Conservation (phyloP, 768 basidiomycete species). For the Tubosaeta brunneosetosa region DNA sequence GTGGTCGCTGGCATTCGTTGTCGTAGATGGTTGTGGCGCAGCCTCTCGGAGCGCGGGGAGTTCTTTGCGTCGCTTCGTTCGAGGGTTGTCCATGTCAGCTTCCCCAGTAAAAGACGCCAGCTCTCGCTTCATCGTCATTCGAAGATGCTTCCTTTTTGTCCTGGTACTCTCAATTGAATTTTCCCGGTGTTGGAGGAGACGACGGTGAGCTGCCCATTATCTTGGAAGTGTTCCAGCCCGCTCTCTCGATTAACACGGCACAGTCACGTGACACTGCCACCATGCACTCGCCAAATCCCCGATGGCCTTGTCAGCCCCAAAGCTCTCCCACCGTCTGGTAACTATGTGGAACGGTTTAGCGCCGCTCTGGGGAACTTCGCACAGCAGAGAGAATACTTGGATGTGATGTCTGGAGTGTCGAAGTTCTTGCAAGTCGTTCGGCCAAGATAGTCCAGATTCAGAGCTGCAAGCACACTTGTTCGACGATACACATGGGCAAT, state of each 20-base stretch:
- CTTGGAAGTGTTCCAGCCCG: constrained; percentile 26
- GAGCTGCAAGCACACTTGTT: too few relatives aligned
- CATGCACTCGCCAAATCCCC: neutral
- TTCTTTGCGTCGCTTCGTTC: constrained; percentile 49
- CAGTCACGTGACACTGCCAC: constrained; percentile 26
- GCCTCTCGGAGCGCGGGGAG: constrained; percentile 35
- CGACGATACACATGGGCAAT: too few relatives aligned
- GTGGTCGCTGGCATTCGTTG: constrained; percentile 25
- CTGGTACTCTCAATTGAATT: constrained; percentile 23
- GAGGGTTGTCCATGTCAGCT: constrained; percentile 42
- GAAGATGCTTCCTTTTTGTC: constrained; percentile 12
- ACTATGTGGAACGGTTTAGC: too few relatives aligned
- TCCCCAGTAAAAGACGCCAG: constrained; percentile 36
- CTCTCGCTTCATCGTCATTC: constrained; percentile 50
- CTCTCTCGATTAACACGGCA: constrained; percentile 14
- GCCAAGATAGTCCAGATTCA: too few relatives aligned
- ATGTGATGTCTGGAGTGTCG: too few relatives aligned
- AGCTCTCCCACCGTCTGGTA: too few relatives aligned
- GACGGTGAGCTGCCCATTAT: constrained; percentile 32
- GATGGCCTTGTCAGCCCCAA: too few relatives aligned
- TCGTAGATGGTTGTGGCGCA: constrained; percentile 33
- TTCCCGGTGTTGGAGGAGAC: constrained; percentile 24
- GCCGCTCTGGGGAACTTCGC: too few relatives aligned
- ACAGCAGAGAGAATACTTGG: too few relatives aligned
- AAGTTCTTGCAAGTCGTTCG: too few relatives aligned